Evolutionary conservation across 805 yeast species (phyloP), one percentile per base, ranked within the genome.

Genomic region (Yarrowia sp.): DNA sequence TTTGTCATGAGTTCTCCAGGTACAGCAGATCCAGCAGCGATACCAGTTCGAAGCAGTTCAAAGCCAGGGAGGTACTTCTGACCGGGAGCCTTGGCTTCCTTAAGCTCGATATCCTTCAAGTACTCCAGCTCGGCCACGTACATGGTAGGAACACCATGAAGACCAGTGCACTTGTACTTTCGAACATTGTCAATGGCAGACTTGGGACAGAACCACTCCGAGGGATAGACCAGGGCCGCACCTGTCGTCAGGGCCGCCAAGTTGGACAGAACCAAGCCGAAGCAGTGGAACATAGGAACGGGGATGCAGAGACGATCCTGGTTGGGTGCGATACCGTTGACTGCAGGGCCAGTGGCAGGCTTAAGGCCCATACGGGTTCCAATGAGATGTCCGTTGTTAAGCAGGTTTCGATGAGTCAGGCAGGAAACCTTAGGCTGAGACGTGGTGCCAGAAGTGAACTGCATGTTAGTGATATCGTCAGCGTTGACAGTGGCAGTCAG

Each of bases 61-160:
- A 73, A 70, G 9, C 73, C 74, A 20, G 55, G 53, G 2, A 61
- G 66, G 33, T n/a, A 58, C 10, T 42, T 13, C 64, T 58, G 39
- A 0, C 50, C 64, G 9, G 64, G 64, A 2, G 9, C 46, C 66
- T 61, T 61, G 24, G 69, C 67, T 14, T 69, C 71, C 46, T 46
- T 46, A 38, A 61, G 53, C 46, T 61, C 55, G 43, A 61, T 30
- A 15, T 72, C 75, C 46, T 69, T 66, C 19, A 69, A 61, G n/a
- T 71, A 71, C 38, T 72, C 74, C 47, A 75, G 68, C 65, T 74
- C 72, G 5, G 75, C 73, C 9, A 73, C 75, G 58, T 73, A 75
- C 77, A 75, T 75, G n/a, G 77, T 75, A 2, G 77, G 77, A 2
- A 75, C 77, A 5, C 77, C 77, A 46, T 72, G 70, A 9, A 74